Base-by-base conservation (phyloP, 2,329 filamentous ascomycete genomes). In the Tolypocladium pustulatum region DNA sequence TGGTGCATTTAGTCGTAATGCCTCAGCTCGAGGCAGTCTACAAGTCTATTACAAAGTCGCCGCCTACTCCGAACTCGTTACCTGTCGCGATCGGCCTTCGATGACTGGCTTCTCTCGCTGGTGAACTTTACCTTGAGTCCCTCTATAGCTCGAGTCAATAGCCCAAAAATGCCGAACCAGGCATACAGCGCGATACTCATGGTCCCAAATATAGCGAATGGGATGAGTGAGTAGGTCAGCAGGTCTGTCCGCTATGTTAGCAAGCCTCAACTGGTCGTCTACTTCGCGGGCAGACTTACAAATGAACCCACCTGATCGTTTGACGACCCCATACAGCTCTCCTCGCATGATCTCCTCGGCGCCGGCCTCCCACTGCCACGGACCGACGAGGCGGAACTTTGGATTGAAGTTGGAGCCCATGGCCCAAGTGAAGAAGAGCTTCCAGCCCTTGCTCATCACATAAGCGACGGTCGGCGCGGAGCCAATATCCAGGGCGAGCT, bases 381-480 rank as follows among this genome's bases (percentile, higher is more conserved):
- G 77, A 0, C 76, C 76, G 0, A 75, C 65, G 3, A 80, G 63
- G 6, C 76, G 70, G 58, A 80, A 80, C 60, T 80, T 81, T 37
- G 75, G 67, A 58, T 78, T 80, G 63, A 80, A 76, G 65, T 79
- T 78, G 36, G 76, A 71, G 0, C 77, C 73, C 66, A 80, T 73
- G 1, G 77, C 76, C 78, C 78, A 80, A 0, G 72, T 73, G 57
- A 72, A 73, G 7, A 73, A 68, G 10, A 76, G 57, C 59, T 72
- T 75, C 65, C 65, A 75, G 4, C 73, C 70, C 54, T 70, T 67
- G 13, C 62, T 63, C 57, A 71, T 56, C 5, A 79, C 65, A 36
- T 75, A 66, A 0, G 61, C 59, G 17, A 75, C 66, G 1, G 65
- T 71, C 0, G 77, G 76, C 0, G 76, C 77, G 3, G 76, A 65